A percentile compares a stretch with the other conserved stretches of the same genome.
These are phyloP conservation scores for Saccharomycopsis fibuligera DNA, from an alignment of 805 yeast species.

Conservation along the genomic window DNA sequence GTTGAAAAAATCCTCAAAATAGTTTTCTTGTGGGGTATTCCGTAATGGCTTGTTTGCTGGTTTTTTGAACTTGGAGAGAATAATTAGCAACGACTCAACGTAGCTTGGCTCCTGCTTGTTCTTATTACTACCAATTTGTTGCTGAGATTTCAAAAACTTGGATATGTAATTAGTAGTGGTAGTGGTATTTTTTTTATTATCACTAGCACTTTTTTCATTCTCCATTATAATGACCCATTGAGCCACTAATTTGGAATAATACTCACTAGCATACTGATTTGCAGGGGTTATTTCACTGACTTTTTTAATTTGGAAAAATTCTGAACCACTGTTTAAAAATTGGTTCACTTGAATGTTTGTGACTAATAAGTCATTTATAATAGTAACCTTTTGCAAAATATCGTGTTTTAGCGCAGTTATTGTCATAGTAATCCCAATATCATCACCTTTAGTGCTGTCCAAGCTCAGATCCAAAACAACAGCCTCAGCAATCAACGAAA, in stretches of 20 bases:
- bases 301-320: background rate
- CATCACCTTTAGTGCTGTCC: background rate
- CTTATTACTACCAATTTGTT: too few species aligned
- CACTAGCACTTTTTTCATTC: too few species aligned
- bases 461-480: background rate
- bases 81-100: background rate
- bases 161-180: too few species aligned
- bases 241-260: background rate
- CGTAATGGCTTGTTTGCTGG: background rate
- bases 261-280: background rate
- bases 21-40: conserved; percentile 3
- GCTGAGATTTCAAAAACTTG: too few species aligned
- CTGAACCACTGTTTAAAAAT: background rate
- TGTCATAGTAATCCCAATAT: too few species aligned
- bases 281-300: background rate
- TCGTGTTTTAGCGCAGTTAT: too few species aligned
- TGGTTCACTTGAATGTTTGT: background rate
- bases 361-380: background rate
- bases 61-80: background rate
- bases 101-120: too few species aligned
- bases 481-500: background rate
- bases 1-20: background rate
- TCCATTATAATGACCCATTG: too few species aligned
- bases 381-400: too few species aligned
- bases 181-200: too few species aligned